These are phyloP conservation scores for Circinella umbellata DNA, from an alignment of 371 early-diverging fungal species.

Conservation along the genomic window DNA sequence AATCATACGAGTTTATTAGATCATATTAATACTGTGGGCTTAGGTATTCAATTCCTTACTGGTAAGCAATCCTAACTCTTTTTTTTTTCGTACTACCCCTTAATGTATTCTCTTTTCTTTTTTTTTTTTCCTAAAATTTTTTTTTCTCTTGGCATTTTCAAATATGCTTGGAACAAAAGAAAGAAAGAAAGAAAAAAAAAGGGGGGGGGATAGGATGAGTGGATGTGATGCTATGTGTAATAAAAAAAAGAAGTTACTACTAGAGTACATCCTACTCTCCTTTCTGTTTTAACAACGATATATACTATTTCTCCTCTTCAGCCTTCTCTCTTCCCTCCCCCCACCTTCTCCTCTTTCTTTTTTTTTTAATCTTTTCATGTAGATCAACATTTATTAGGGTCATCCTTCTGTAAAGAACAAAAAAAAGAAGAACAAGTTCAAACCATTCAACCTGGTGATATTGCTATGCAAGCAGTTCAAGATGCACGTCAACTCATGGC, in stretches of 20 bases:
- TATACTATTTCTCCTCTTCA: too few species aligned
- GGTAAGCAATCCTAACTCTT: constrained; percentile 29
- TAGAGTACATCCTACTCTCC: too few species aligned
- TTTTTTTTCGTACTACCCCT: constrained; percentile 3
- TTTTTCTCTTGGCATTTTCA: constrained; percentile 3
- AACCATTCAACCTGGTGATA: constrained; percentile 59
- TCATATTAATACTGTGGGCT: constrained; percentile 54
- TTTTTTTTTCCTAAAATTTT: too few species aligned
- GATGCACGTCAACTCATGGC: constrained; percentile 64
- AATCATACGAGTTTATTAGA: constrained; percentile 30
- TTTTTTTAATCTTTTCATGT: not conserved
- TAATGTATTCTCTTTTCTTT: not conserved
- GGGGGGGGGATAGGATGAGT: too few species aligned
- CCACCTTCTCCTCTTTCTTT: constrained; percentile 5
- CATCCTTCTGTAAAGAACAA: constrained; percentile 30
- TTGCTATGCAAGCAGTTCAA: constrained; percentile 66
- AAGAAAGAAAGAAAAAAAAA: too few species aligned
- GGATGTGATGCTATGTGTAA: too few species aligned
- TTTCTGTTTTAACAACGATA: too few species aligned
- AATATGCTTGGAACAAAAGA: not conserved
- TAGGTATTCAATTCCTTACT: constrained; percentile 66
- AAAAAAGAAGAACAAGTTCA: constrained; percentile 51
- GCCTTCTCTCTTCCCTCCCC: too few species aligned
- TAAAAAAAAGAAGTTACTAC: too few species aligned
- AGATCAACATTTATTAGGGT: constrained; percentile 68